A percentile compares a stretch with the other conserved stretches of the same genome.
Evolutionary conservation across 1,139 yeast species (phyloP).

Genomic region (Magnusiomyces magnusii): DNA sequence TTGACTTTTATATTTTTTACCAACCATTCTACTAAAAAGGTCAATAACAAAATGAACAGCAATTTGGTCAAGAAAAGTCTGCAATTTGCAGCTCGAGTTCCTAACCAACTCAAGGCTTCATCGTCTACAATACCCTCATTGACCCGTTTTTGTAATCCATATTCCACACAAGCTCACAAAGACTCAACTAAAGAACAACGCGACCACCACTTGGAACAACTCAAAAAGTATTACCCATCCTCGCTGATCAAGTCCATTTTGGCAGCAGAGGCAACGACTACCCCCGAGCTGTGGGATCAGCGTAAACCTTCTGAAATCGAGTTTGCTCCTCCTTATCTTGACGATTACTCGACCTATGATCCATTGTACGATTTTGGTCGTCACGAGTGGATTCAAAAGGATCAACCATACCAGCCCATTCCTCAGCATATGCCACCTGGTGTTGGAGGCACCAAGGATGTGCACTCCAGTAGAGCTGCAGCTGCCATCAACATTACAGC

Average conservation of each 20-base stretch:
- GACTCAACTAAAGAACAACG: slow-evolving; percentile 21
- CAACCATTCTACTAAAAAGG: background rate
- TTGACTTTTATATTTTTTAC: too few relatives aligned
- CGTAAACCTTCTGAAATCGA: slow-evolving; percentile 35
- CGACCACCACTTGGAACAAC: slow-evolving; percentile 48
- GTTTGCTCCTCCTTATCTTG: slow-evolving; percentile 55
- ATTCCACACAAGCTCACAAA: background rate
- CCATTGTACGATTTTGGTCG: slow-evolving; percentile 50
- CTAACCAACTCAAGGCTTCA: background rate
- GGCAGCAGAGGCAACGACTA: slow-evolving; percentile 66
- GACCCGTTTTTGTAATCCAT: background rate
- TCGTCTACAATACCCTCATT: background rate
- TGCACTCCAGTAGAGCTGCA: slow-evolving; percentile 32
- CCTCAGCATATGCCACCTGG: slow-evolving; percentile 39
- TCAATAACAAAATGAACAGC: background rate
- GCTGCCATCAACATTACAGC: slow-evolving; percentile 38
- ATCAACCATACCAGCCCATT: slow-evolving; percentile 39
- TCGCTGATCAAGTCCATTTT: slow-evolving; percentile 72
- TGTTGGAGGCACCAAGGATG: slow-evolving; percentile 31
- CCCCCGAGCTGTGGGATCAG: slow-evolving; percentile 48
- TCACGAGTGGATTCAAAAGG: slow-evolving; percentile 39
- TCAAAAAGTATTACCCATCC: slow-evolving; percentile 67
- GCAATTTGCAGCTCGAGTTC: background rate
- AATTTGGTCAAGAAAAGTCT: background rate
- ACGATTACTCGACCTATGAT: slow-evolving; percentile 51